A percentile compares a stretch with the other conserved stretches of the same genome.
phyloP scores from a whole-genome alignment of 345 rosid genomes.

The Syzygium grande region DNA sequence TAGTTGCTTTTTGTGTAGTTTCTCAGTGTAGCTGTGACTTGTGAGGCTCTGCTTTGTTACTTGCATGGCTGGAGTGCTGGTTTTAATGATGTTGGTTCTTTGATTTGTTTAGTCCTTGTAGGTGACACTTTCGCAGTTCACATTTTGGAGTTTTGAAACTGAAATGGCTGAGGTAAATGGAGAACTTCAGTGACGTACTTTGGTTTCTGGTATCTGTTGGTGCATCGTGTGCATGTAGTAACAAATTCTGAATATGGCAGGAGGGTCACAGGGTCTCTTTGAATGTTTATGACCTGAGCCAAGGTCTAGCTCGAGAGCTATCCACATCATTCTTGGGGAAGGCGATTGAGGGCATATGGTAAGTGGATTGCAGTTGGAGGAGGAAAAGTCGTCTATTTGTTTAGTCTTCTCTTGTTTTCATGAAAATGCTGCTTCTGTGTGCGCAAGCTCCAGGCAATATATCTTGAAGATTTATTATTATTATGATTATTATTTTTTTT shows the following conservation, averaged over 20 bases:
- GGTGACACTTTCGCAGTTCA: background rate
- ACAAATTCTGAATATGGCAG: slow-evolving; percentile 27
- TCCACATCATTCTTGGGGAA: slow-evolving; percentile 74
- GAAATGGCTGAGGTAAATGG: slow-evolving; percentile 67
- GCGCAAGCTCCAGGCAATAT: background rate
- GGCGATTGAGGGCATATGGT: slow-evolving; percentile 91
- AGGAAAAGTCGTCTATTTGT: background rate
- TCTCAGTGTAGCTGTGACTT: background rate
- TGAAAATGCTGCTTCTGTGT: background rate
- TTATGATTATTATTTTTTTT: background rate
- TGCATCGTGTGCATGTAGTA: background rate
- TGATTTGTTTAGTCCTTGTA: background rate
- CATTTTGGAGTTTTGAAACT: background rate
- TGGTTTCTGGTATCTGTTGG: background rate
- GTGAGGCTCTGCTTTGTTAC: background rate
- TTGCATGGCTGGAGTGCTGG: background rate
- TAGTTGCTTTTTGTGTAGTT: background rate
- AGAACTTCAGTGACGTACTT: background rate
- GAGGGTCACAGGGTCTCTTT: slow-evolving; percentile 65
- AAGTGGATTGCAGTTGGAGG: slow-evolving; percentile 8
- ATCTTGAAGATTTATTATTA: background rate
- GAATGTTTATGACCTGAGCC: slow-evolving; percentile 89
- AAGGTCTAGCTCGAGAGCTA: slow-evolving; percentile 88
- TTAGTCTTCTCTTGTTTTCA: background rate
- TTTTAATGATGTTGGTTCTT: background rate